Conservation (phyloP, 257 asterid genomes). For the Solanum gracilifrons region DNA sequence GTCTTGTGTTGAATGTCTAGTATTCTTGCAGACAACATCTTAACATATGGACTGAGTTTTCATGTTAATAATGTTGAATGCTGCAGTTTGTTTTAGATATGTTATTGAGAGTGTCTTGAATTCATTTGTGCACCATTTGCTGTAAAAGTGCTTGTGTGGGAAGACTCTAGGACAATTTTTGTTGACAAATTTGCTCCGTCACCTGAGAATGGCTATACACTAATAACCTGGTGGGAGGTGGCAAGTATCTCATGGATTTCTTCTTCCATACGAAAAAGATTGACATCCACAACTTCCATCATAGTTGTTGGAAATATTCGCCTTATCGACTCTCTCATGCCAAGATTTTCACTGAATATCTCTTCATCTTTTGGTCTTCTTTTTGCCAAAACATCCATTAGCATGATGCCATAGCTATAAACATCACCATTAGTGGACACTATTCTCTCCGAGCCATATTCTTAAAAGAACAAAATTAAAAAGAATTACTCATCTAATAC, state of each 20-base stretch:
- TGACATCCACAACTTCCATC: neutral
- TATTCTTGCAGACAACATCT: neutral
- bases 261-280: neutral
- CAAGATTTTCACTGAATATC: constrained; percentile 8
- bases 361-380: constrained; percentile 14
- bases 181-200: neutral
- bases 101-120: neutral
- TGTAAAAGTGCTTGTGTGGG: neutral
- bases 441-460: constrained; percentile 21
- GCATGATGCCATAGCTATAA: constrained; percentile 20
- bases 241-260: neutral
- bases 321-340: constrained; percentile 12
- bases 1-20: neutral
- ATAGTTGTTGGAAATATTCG: neutral
- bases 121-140: neutral
- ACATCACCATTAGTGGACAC: constrained; percentile 17
- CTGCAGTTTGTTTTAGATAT: neutral
- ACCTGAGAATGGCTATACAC: neutral
- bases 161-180: neutral
- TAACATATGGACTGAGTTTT: neutral
- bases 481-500: neutral
- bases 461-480: neutral
- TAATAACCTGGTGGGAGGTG: neutral
- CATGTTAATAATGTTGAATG: neutral
- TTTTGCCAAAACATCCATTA: constrained; percentile 19